phyloP scores from a whole-genome alignment of 768 basidiomycete genomes.

The Hygrophorus russula region DNA sequence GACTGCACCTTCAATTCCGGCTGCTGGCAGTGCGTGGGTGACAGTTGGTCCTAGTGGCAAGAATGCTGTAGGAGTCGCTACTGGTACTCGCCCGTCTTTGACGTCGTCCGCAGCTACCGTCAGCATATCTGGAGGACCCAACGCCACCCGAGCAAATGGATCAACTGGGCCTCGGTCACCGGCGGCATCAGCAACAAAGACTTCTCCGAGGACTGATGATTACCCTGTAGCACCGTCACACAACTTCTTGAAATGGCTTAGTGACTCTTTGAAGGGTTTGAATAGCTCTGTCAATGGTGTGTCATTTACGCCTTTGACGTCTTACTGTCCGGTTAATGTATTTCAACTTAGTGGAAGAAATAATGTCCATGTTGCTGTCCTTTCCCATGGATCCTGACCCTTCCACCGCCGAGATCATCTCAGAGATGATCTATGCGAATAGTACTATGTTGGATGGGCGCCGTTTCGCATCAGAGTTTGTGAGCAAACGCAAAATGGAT shows the following conservation, averaged over 20 bases:
- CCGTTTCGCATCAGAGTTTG: constrained; percentile 89
- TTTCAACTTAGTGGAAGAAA: constrained; percentile 74
- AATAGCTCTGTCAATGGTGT: constrained; percentile 64
- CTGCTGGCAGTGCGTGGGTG: constrained; percentile 60
- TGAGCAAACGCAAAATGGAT: constrained; percentile 79
- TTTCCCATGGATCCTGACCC: constrained; percentile 87
- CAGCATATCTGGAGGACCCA: constrained; percentile 17
- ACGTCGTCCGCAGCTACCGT: constrained; percentile 18
- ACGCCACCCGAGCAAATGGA: constrained; percentile 29
- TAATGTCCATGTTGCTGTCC: constrained; percentile 87
- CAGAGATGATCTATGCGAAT: constrained; percentile 89
- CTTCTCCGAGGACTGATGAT: constrained; percentile 46
- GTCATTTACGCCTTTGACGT: constrained; percentile 9
- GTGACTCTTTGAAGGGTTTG: constrained; percentile 70
- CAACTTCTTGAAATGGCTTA: constrained; percentile 90
- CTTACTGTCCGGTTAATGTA: neutral
- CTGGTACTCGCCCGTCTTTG: constrained; percentile 24
- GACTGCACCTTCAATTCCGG: neutral
- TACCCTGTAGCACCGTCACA: constrained; percentile 59
- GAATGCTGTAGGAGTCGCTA: constrained; percentile 21
- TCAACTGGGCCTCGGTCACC: constrained; percentile 22
- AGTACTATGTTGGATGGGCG: constrained; percentile 93
- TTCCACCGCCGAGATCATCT: constrained; percentile 82
- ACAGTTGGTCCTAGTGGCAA: constrained; percentile 81
- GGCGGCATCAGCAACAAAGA: constrained; percentile 22